A percentile compares a stretch with the other conserved stretches of the same genome.
Conservation (phyloP, 2,329 filamentous ascomycete species). For the Alternaria atra region DNA sequence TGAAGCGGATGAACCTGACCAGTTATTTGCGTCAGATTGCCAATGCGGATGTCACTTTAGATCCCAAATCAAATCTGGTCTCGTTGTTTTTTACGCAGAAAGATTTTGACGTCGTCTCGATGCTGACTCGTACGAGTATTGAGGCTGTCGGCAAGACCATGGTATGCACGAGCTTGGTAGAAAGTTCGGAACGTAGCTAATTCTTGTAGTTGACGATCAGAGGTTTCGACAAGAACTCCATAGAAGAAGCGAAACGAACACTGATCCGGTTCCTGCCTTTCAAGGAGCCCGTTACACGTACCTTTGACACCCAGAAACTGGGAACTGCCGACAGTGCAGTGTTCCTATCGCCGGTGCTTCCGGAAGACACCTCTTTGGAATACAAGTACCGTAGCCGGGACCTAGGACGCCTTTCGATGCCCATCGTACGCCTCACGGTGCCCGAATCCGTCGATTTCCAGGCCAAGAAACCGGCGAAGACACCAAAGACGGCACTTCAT, state of each 20-base stretch:
- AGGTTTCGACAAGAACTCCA: conserved; percentile 31
- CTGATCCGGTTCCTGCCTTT: conserved; percentile 41
- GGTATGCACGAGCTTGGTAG: conserved; percentile 22
- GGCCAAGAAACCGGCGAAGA: conserved; percentile 1
- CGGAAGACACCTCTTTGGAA: conserved; percentile 32
- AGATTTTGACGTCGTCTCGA: conserved; percentile 28
- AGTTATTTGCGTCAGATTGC: conserved; percentile 32
- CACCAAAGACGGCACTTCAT: neutral
- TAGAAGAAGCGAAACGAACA: conserved; percentile 41
- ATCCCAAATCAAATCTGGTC: conserved; percentile 12
- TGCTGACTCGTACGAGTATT: conserved; percentile 38
- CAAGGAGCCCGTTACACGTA: conserved; percentile 17
- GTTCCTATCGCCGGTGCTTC: conserved; percentile 28
- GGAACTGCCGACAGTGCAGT: conserved; percentile 18
- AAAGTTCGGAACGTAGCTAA: conserved; percentile 6
- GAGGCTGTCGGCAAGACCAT: conserved; percentile 20
- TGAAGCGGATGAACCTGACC: conserved; percentile 29
- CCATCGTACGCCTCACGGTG: conserved; percentile 15
- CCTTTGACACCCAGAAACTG: conserved; percentile 31
- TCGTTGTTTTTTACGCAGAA: conserved; percentile 23
- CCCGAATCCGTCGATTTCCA: neutral
- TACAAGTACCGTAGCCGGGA: conserved; percentile 28
- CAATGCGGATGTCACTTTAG: conserved; percentile 3
- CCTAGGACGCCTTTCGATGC: conserved; percentile 41
- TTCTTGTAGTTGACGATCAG: conserved; percentile 37